Conservation (phyloP, 2,329 filamentous ascomycete species). For the Fusarium albidum region DNA sequence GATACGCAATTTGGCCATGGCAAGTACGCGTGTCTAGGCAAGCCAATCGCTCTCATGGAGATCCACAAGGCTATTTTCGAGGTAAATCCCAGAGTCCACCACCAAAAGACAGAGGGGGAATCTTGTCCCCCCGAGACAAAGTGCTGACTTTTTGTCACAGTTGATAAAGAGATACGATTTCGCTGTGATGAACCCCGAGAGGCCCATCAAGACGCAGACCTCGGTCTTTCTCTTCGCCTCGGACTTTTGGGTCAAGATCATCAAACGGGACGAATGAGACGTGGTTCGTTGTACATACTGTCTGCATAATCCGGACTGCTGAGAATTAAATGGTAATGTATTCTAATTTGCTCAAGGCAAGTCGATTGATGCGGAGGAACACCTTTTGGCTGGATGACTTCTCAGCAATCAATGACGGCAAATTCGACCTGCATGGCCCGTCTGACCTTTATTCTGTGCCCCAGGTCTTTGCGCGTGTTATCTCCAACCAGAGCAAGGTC, state of each 20-base stretch:
- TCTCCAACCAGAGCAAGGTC: too few relatives aligned
- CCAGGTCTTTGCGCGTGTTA: too few relatives aligned
- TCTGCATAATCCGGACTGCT: not conserved
- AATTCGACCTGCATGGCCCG: too few relatives aligned
- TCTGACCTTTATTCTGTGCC: too few relatives aligned
- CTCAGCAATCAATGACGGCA: too few relatives aligned
- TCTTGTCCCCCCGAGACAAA: not conserved
- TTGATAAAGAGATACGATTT: slow-evolving; percentile 46
- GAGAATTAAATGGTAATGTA: not conserved
- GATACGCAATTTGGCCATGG: slow-evolving; percentile 58
- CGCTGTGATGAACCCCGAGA: slow-evolving; percentile 44
- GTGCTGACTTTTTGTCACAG: slow-evolving; percentile 26
- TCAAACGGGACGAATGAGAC: slow-evolving; percentile 22
- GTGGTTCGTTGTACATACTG: not conserved
- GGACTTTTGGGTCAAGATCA: slow-evolving; percentile 47
- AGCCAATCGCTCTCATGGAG: slow-evolving; percentile 57
- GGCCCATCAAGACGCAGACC: slow-evolving; percentile 44
- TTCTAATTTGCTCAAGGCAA: not conserved
- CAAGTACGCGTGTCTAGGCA: slow-evolving; percentile 55
- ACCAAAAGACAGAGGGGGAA: fast-evolving
- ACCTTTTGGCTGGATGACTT: not conserved
- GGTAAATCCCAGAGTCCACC: slow-evolving; percentile 44
- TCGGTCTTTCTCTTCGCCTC: slow-evolving; percentile 47
- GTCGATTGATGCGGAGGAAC: not conserved
- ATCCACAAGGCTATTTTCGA: slow-evolving; percentile 57